Conservation (phyloP, 495 filamentous ascomycete genomes). For the Astrocystis sublimbata region DNA sequence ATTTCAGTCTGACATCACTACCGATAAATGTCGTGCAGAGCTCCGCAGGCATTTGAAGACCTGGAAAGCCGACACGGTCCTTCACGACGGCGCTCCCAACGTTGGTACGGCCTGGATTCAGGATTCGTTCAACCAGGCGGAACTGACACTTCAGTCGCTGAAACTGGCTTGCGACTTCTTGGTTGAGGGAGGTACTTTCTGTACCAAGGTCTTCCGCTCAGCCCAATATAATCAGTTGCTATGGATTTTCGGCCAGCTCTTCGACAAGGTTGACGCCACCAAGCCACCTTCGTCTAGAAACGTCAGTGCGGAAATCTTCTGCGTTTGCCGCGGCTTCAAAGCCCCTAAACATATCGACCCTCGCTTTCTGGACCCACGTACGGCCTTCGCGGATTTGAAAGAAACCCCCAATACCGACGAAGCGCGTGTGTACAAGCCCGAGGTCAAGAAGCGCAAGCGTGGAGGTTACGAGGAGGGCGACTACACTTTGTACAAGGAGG, state of each 20-base stretch:
- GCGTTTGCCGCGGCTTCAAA: slow-evolving; percentile 44
- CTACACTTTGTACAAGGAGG: slow-evolving; percentile 88
- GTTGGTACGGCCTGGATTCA: slow-evolving; percentile 98
- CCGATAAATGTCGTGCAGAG: slow-evolving; percentile 92
- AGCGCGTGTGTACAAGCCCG: slow-evolving; percentile 96
- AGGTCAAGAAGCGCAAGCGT: slow-evolving; percentile 93
- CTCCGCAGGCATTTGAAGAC: slow-evolving; percentile 89
- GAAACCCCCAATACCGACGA: slow-evolving; percentile 92
- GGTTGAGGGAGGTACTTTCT: slow-evolving; percentile 85
- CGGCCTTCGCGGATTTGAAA: slow-evolving; percentile 93
- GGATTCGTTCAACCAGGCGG: slow-evolving; percentile 96
- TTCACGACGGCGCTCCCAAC: slow-evolving; percentile 97
- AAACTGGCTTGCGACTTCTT: slow-evolving; percentile 95
- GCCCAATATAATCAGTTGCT: slow-evolving; percentile 95
- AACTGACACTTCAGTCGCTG: slow-evolving; percentile 87
- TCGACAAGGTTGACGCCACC: slow-evolving; percentile 90
- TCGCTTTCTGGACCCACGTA: slow-evolving; percentile 83
- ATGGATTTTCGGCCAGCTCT: slow-evolving; percentile 98
- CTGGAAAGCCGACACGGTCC: slow-evolving; percentile 96
- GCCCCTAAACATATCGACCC: slow-evolving; percentile 92
- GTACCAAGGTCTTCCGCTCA: slow-evolving; percentile 97
- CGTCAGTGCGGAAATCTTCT: slow-evolving; percentile 47
- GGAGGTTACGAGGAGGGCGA: slow-evolving; percentile 98
- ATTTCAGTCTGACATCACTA: slow-evolving; percentile 98
- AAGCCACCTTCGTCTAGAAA: slow-evolving; percentile 95